Evolutionary conservation across 129 eudicot species (phyloP).

Genomic region (sunflower (Helianthus annuus)): HanXRQr2.0-SUNRISE NC_035443.2:12369573-12370072

Average conservation of each 20-base stretch:
- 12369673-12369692: constrained; percentile 88
- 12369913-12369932: constrained; percentile 90
- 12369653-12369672: constrained; percentile 68
- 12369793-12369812: constrained; percentile 56
- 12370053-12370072: constrained; percentile 52
- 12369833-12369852: constrained; percentile 53
- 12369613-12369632: constrained; percentile 71
- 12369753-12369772: constrained; percentile 33
- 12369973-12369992: constrained; percentile 76
- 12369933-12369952: constrained; percentile 68
- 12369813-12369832: constrained; percentile 57
- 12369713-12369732: constrained; percentile 82
- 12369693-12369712: constrained; percentile 69
- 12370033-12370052: constrained; percentile 68
- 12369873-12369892: constrained; percentile 86
- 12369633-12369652: constrained; percentile 62
- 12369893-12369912: constrained; percentile 76
- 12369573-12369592: constrained; percentile 79
- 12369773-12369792: constrained; percentile 76
- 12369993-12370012: constrained; percentile 89
- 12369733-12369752: constrained; percentile 39
- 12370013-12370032: constrained; percentile 83
- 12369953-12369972: constrained; percentile 67
- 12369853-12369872: constrained; percentile 77
- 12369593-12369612: constrained; percentile 86